A percentile compares a stretch with the other conserved stretches of the same genome.
Conservation (phyloP, 1,139 yeast genomes). For the Hyphopichia wangnamkhiaoensis region DNA sequence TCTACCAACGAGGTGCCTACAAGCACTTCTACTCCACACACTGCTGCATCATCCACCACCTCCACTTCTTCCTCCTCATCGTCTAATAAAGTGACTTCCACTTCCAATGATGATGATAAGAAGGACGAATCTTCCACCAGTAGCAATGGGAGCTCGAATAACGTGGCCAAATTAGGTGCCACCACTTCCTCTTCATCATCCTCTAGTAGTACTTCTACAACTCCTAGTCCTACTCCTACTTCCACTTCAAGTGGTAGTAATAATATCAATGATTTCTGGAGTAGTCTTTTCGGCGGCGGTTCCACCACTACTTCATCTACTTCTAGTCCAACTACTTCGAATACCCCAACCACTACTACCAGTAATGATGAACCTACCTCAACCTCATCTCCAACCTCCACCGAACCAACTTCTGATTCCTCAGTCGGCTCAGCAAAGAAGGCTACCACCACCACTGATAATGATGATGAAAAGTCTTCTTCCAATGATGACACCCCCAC, state of each 20-base stretch:
- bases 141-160: too few species aligned
- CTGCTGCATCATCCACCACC: too few species aligned
- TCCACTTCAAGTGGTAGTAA: conserved; percentile 3
- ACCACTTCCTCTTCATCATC: conserved; percentile 6
- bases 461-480: background rate
- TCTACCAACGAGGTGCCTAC: too few species aligned
- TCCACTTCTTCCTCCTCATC: conserved; percentile 6
- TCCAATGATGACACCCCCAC: background rate
- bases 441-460: background rate
- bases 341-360: conserved; percentile 6
- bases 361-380: background rate
- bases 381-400: conserved; percentile 5
- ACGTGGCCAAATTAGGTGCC: too few species aligned
- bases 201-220: conserved; percentile 7
- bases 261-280: background rate
- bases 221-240: conserved; percentile 7
- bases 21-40: too few species aligned
- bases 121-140: too few species aligned
- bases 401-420: conserved; percentile 1
- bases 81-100: conserved; percentile 6
- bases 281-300: conserved; percentile 3
- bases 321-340: conserved; percentile 4
- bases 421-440: too few species aligned
- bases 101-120: too few species aligned
- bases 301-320: conserved; percentile 6